Conservation (phyloP, 225 moss, liverwort and hornwort species). For the Sphagnum tenellum region DNA sequence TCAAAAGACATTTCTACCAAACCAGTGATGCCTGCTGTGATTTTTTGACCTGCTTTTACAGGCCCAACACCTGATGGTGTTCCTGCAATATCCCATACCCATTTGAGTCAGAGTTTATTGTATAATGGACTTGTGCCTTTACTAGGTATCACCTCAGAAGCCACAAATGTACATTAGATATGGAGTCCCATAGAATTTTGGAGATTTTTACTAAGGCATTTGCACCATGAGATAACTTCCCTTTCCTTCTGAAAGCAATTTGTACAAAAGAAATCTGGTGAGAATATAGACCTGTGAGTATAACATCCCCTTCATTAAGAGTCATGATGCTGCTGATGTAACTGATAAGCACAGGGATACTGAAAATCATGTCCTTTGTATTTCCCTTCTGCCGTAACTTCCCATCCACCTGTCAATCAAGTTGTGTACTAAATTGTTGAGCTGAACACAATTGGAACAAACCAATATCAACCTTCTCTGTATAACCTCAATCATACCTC, state of each 20-base stretch:
- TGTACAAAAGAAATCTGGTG: not conserved
- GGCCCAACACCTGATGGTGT: constrained; percentile 83
- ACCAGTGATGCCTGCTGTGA: constrained; percentile 78
- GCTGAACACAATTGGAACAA: too few species aligned
- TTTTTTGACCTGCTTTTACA: constrained; percentile 60
- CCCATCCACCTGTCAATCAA: constrained; percentile 65
- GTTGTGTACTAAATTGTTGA: too few species aligned
- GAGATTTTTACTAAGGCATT: not conserved
- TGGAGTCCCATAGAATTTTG: not conserved
- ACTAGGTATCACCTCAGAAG: too few species aligned
- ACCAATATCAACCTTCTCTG: too few species aligned
- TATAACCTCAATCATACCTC: too few species aligned
- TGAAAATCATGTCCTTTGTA: constrained; percentile 85
- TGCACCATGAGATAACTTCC: not conserved
- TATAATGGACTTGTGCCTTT: too few species aligned
- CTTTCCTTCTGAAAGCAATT: not conserved
- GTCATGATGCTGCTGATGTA: constrained; percentile 82
- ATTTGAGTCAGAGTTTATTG: not conserved
- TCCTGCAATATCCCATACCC: constrained; percentile 24
- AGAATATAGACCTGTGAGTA: constrained; percentile 59
- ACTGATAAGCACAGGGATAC: constrained; percentile 55
- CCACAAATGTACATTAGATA: not conserved
- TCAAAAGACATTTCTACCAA: constrained; percentile 67
- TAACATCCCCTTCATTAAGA: constrained; percentile 67
- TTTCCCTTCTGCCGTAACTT: constrained; percentile 69